Evolutionary conservation across 2,329 filamentous ascomycete genomes (phyloP), one percentile per base, ranked within the genome.

Genomic region (Monilinia vaccinii-corymbosi): DNA sequence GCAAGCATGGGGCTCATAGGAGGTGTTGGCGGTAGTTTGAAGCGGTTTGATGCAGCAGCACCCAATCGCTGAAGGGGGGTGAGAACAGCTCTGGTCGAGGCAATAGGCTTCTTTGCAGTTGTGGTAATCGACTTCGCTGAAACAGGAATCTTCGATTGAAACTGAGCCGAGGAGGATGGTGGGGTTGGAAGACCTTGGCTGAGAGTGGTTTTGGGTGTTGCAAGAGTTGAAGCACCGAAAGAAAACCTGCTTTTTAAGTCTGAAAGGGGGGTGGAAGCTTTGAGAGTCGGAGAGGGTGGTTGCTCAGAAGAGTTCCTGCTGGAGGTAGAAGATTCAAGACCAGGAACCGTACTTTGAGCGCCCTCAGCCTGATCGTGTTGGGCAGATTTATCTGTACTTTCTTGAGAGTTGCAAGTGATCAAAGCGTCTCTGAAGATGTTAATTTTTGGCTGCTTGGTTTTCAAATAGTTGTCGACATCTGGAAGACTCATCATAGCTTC

Each of bases 401-500:
- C 50, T 18, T 63, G 46, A 44, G 50, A 49, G 28, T 10, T 18
- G 32, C 11, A 16, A 44, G 25, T 55, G 23, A 28, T 18, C 32
- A 38, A 45, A 49, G 52, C 34, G 13, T 51, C 46, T 53, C 40
- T 58, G 45, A 67, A 70, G 16, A 70, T 58, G n/a, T 45, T 47
- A 18, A 71, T 52, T 60, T 70, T 71, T 58, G 61, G 62, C 8
- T 53, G 32, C 21, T 55, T 44, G 21, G 45, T 61, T 46, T 47
- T 60, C 31, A 45, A 44, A 44, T 65, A 67, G 28, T 63, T 62
- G 40, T 65, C 67, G 34, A 63, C 52, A 64, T 79, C 74, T 10
- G 75, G 72, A 44, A 80, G 69, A 56, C 72, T 73, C 4, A 75
- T 69, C 72, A 80, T 77, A 9, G 76, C 76, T 34, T 79, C 76